A percentile compares a stretch with the other conserved stretches of the same genome.
Evolutionary conservation across 2,329 filamentous ascomycete genomes (phyloP).

Genomic region (Pestalotiopsis sp.): DNA sequence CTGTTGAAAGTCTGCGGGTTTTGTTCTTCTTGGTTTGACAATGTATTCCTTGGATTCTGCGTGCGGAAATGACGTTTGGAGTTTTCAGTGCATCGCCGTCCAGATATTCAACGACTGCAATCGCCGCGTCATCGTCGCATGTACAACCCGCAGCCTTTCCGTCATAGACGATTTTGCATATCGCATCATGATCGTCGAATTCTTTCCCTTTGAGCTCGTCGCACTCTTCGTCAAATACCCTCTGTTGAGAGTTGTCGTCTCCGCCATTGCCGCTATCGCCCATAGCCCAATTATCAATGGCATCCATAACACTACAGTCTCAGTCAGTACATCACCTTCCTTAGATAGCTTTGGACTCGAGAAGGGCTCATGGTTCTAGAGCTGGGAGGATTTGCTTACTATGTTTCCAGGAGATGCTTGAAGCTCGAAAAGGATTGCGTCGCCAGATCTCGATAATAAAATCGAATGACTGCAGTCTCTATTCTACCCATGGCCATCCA

Average conservation of each 20-base stretch:
- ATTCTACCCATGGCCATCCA: not conserved
- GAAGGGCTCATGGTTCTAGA: not conserved
- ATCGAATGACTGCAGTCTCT: not conserved
- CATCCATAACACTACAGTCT: not conserved
- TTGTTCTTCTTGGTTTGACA: not conserved
- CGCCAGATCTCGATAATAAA: not conserved
- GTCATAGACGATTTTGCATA: not conserved
- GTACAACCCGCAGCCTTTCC: not conserved
- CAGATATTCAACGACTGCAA: not conserved
- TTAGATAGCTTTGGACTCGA: too few species aligned
- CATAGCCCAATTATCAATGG: not conserved
- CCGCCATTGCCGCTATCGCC: not conserved
- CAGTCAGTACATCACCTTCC: not conserved
- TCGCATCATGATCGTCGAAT: not conserved
- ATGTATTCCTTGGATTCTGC: not conserved
- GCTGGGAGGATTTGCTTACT: not conserved
- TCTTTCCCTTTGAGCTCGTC: not conserved
- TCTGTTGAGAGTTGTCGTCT: not conserved
- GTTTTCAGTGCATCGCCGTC: not conserved
- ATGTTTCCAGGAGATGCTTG: not conserved
- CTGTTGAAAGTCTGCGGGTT: not conserved
- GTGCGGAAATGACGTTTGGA: not conserved
- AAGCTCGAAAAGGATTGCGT: not conserved
- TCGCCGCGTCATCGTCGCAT: not conserved
- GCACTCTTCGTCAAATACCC: not conserved